Evolutionary conservation across 768 basidiomycete genomes (phyloP).

Genomic region (Melanogaster broomeanus): DNA sequence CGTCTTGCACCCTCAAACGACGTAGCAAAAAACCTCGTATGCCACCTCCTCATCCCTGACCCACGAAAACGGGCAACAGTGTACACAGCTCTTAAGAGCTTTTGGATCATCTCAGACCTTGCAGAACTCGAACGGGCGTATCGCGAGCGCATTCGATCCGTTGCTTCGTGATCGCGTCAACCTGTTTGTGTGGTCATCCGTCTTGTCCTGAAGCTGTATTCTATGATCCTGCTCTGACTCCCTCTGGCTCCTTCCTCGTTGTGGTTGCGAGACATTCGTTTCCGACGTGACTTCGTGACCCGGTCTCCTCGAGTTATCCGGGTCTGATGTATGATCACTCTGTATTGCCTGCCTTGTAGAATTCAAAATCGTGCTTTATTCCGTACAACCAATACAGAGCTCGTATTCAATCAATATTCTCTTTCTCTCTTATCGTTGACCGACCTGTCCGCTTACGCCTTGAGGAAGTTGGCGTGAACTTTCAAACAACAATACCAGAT

Average conservation of each 20-base stretch:
- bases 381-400: not conserved
- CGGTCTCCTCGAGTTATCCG: not conserved
- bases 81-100: constrained; percentile 54
- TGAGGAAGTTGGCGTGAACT: constrained; percentile 90
- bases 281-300: not conserved
- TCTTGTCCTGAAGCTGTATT: not conserved
- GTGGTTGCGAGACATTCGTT: not conserved
- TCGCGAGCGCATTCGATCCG: constrained; percentile 47
- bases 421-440: not conserved
- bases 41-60: constrained; percentile 61
- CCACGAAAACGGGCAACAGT: constrained; percentile 63
- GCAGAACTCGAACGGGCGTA: constrained; percentile 64
- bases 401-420: not conserved
- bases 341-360: no score
- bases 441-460: constrained; percentile 45
- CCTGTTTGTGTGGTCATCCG: not conserved
- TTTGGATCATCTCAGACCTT: constrained; percentile 69
- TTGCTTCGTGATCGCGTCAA: constrained; percentile 10
- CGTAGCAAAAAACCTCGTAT: constrained; percentile 60
- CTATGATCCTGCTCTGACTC: not conserved
- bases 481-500: constrained; percentile 11
- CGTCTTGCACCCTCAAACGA: not conserved
- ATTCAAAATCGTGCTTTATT: constrained; percentile 2
- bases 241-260: not conserved
- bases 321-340: not conserved